These are phyloP conservation scores for Neocucurbitaria cava DNA, from an alignment of 2,329 filamentous ascomycete genomes.

Conservation along the genomic window DNA sequence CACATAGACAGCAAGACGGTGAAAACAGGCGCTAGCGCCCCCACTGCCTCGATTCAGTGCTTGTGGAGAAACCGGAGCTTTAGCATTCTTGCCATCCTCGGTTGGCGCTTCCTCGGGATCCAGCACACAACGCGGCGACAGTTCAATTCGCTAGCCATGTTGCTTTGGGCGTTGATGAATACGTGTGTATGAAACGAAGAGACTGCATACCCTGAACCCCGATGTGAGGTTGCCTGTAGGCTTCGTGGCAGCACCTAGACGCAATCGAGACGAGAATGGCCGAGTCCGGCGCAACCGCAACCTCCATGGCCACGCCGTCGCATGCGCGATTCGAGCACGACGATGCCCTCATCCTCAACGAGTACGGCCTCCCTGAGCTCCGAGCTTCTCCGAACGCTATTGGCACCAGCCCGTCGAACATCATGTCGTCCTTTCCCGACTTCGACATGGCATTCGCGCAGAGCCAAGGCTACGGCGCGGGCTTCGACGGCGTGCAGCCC, in stretches of 20 bases:
- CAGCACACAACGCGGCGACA: constrained; percentile 13
- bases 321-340: constrained; percentile 40
- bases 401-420: constrained; percentile 32
- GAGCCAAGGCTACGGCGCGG: constrained; percentile 24
- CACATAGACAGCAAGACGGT: constrained; percentile 17
- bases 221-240: constrained; percentile 29
- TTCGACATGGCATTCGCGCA: constrained; percentile 41
- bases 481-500: constrained; percentile 30
- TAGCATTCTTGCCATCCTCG: constrained; percentile 14
- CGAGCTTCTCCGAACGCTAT: constrained; percentile 32
- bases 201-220: constrained; percentile 1
- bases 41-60: constrained; percentile 9
- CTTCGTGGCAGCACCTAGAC: constrained; percentile 24
- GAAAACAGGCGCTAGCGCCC: constrained; percentile 21
- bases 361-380: constrained; percentile 43
- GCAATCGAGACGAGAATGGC: constrained; percentile 36
- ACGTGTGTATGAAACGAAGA: constrained; percentile 8
- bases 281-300: constrained; percentile 34
- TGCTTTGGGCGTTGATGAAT: background rate
- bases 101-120: constrained; percentile 11
- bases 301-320: constrained; percentile 38
- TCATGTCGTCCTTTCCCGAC: constrained; percentile 42
- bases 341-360: constrained; percentile 44
- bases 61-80: constrained; percentile 26
- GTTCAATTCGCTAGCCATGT: constrained; percentile 9